phyloP scores from a whole-genome alignment of 352 stramenopile species.

The Phytopythium chamaehyphon region DNA sequence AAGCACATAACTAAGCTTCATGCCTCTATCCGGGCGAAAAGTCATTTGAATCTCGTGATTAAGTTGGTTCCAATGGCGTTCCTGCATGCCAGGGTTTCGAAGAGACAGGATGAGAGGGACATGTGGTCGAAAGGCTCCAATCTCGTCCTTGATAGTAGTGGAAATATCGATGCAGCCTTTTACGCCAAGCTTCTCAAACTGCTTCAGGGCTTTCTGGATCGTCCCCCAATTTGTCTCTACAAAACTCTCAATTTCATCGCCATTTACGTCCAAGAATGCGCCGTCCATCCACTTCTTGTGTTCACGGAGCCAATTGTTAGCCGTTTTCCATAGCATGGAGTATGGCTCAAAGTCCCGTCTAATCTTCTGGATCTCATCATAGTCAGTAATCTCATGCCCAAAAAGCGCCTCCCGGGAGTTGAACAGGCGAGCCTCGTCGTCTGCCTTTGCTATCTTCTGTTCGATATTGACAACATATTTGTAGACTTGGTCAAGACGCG shows the following conservation, averaged over 20 bases:
- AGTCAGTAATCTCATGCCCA: conserved; percentile 86
- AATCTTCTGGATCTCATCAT: conserved; percentile 88
- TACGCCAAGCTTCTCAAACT: conserved; percentile 90
- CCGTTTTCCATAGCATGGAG: conserved; percentile 91
- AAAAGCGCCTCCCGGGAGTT: conserved; percentile 92
- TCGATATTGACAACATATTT: conserved; percentile 86
- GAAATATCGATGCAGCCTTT: conserved; percentile 86
- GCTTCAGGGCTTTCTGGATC: conserved; percentile 91
- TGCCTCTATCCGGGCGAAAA: conserved; percentile 79
- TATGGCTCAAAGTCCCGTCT: conserved; percentile 93
- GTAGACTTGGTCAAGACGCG: conserved; percentile 81
- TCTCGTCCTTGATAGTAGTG: conserved; percentile 85
- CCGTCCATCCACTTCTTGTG: conserved; percentile 92
- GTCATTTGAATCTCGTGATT: conserved; percentile 86
- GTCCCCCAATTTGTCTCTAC: conserved; percentile 76
- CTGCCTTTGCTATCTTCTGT: conserved; percentile 82
- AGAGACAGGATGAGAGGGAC: conserved; percentile 89
- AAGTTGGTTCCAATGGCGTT: conserved; percentile 92
- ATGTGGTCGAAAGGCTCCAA: conserved; percentile 86
- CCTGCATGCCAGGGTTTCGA: conserved; percentile 91
- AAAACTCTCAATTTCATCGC: conserved; percentile 91
- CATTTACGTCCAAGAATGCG: conserved; percentile 88
- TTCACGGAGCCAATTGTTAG: conserved; percentile 88
- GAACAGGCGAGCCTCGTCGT: conserved; percentile 88
- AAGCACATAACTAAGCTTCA: conserved; percentile 78